phyloP scores from a whole-genome alignment of 495 filamentous ascomycete species.

The Lentithecium fluviatile region DNA sequence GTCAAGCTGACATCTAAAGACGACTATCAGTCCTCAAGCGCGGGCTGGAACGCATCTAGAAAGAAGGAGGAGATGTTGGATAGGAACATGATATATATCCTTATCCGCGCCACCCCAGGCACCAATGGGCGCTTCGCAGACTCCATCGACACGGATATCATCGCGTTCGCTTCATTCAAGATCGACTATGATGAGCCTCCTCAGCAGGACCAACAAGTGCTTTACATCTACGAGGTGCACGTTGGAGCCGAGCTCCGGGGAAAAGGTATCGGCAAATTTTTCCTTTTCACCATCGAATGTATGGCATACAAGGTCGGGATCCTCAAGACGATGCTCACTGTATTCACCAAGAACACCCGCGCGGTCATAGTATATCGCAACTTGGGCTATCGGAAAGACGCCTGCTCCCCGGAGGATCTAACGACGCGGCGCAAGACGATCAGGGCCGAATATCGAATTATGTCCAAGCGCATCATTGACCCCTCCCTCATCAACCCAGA shows the following conservation, averaged over 20 bases:
- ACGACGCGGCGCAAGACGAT: too few species aligned
- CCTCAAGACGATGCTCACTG: constrained; percentile 80
- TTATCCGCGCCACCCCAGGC: constrained; percentile 25
- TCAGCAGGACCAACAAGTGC: constrained; percentile 58
- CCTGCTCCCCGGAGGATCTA: too few species aligned
- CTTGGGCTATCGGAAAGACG: constrained; percentile 65
- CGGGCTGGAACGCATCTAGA: constrained; percentile 66
- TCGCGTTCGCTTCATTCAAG: constrained; percentile 79
- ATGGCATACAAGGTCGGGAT: constrained; percentile 46
- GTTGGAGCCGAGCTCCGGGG: constrained; percentile 56
- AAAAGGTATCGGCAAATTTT: constrained; percentile 43
- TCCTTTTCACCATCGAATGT: constrained; percentile 40
- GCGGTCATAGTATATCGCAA: constrained; percentile 66
- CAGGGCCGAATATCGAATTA: too few species aligned
- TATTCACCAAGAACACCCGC: constrained; percentile 64
- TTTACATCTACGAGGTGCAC: constrained; percentile 91
- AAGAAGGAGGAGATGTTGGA: constrained; percentile 78
- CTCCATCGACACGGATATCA: constrained; percentile 4
- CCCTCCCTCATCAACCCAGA: too few species aligned
- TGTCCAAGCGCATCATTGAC: too few species aligned
- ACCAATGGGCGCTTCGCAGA: not conserved
- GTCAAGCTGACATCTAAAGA: constrained; percentile 65
- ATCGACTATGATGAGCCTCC: constrained; percentile 66
- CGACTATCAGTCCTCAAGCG: constrained; percentile 63
- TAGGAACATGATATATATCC: constrained; percentile 52